Evolutionary conservation across 2,329 filamentous ascomycete species (phyloP).

Genomic region (Aspergillus intermedius): DNA sequence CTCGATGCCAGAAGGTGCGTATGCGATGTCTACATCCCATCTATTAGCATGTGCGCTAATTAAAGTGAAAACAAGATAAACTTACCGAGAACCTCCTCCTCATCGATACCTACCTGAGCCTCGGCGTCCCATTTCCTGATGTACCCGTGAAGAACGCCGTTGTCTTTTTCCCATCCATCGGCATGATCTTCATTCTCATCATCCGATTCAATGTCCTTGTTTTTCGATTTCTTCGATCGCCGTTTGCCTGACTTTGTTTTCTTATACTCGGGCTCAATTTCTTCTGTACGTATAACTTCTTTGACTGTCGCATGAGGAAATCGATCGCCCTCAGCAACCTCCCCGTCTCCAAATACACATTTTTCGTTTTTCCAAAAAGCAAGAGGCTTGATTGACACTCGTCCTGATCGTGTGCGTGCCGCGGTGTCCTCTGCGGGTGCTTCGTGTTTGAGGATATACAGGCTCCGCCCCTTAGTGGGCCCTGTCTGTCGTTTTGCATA

Average conservation of each 20-base stretch:
- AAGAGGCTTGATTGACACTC: constrained; percentile 70
- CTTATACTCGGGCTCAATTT: constrained; percentile 43
- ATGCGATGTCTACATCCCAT: constrained; percentile 49
- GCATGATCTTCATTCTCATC: constrained; percentile 33
- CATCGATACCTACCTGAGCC: constrained; percentile 29
- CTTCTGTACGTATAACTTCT: constrained; percentile 69
- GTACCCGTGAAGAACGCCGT: constrained; percentile 38
- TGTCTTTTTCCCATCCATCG: constrained; percentile 42
- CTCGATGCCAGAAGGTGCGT: constrained; percentile 51
- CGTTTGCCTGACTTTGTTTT: constrained; percentile 34
- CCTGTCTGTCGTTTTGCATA: constrained; percentile 35
- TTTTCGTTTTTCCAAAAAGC: constrained; percentile 83
- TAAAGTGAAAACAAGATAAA: constrained; percentile 12
- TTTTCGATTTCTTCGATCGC: constrained; percentile 31
- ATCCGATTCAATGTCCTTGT: constrained; percentile 29
- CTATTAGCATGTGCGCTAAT: background rate
- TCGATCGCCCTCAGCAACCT: constrained; percentile 48
- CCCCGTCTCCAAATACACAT: constrained; percentile 61
- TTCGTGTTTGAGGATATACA: constrained; percentile 47
- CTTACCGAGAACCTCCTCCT: constrained; percentile 38
- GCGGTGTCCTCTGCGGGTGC: constrained; percentile 48
- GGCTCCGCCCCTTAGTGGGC: constrained; percentile 43
- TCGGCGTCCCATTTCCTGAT: constrained; percentile 39
- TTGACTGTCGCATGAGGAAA: constrained; percentile 66
- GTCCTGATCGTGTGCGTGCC: constrained; percentile 67